Evolutionary conservation across 2,329 filamentous ascomycete genomes (phyloP).

Genomic region (Elsinoe ampelina): DNA sequence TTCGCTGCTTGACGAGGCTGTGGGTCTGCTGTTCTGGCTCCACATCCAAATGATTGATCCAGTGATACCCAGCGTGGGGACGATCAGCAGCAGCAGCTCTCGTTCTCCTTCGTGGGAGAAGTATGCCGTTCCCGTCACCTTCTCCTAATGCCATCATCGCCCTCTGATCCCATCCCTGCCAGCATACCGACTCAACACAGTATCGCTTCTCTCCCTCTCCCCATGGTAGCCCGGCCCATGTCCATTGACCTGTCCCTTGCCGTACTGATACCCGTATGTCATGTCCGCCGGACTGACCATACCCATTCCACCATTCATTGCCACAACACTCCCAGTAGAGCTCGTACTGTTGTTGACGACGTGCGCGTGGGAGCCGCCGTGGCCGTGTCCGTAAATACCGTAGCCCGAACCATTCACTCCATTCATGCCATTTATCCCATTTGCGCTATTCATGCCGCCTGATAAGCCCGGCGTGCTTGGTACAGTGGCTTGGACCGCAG

Average conservation of each 20-base stretch:
- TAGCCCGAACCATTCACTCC: background rate
- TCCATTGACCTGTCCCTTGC: background rate
- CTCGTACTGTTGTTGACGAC: background rate
- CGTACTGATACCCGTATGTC: conserved; percentile 7
- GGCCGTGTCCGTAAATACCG: background rate
- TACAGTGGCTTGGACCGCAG: conserved; percentile 82
- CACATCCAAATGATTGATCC: too few species aligned
- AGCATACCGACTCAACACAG: conserved; percentile 10
- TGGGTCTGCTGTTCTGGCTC: too few species aligned
- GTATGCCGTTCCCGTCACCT: too few species aligned
- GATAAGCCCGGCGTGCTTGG: conserved; percentile 49
- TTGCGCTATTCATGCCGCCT: background rate
- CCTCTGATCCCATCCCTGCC: conserved; percentile 4
- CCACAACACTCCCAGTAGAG: background rate
- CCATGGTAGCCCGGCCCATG: background rate
- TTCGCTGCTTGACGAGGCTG: too few species aligned
- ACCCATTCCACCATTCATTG: background rate
- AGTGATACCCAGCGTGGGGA: too few species aligned
- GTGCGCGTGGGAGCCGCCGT: background rate
- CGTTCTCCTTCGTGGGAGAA: too few species aligned
- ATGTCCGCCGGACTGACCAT: conserved; percentile 10
- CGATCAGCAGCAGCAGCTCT: too few species aligned
- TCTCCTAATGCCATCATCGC: background rate
- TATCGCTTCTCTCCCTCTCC: conserved; percentile 14
- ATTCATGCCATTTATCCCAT: background rate